Base-by-base conservation (phyloP, 768 basidiomycete species). In the Tephrocybe sp. region DNA sequence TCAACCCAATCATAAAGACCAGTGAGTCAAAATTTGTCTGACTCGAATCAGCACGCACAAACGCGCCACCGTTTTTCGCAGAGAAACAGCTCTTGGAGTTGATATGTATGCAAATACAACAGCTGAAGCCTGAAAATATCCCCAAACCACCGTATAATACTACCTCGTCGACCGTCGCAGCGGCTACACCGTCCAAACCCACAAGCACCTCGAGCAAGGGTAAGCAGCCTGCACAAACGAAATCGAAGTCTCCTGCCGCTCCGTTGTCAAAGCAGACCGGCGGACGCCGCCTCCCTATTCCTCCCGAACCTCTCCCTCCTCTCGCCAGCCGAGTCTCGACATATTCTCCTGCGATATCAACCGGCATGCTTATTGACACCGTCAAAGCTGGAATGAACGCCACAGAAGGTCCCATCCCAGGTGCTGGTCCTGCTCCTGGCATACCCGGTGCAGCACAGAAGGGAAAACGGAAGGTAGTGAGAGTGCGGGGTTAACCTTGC, bases 381-480 rank as follows among this genome's bases (percentile, higher is more conserved):
- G 79, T 94, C 33, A 93, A 93, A 67, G 88, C 91, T 0, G 92
- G 91, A 1, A 85, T 93, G 82, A 90, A 78, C 59, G 79, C 85
- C 26, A 82, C 85, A 49, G 77, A 77, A 45, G 73, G 68, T 54
- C 74, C 75, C 37, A 68, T 73, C 12, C 54, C 65, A 45, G 68
- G 68, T 10, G 69, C 63, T 45, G 51, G 58, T 11, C 64, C 67
- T 5, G 62, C 65, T 12, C 61, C 71, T 7, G 78, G 77, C 43
- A 69, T 71, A n/a, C 58, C 67, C n/a, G 72, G 67, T 12, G 72
- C 71, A 21, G 58, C 66, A 55, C 77, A 82, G 64, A 90, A 90
- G 64, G 88, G 88, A 28, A 91, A 91, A 65, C 73, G 87, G 70
- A 91, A 88, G 65, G 86, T 92, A 6, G 79, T 92, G 15, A 74